These are phyloP conservation scores for Leccinum fallax DNA, from an alignment of 1,284 basidiomycete species.

Conservation along the genomic window DNA sequence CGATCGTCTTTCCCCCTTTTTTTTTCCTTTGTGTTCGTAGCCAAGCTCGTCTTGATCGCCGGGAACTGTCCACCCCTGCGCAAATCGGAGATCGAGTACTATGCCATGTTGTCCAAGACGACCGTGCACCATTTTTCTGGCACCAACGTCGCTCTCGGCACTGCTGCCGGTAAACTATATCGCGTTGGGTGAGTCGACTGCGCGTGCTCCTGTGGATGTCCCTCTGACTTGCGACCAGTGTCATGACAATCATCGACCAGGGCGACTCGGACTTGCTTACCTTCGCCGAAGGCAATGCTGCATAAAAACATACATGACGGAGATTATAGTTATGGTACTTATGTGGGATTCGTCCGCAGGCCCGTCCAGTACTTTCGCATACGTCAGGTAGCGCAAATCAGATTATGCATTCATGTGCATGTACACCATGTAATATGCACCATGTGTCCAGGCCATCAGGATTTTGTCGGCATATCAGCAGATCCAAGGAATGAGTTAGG, in stretches of 20 bases:
- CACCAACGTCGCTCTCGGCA: conserved; percentile 97
- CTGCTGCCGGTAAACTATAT: conserved; percentile 99
- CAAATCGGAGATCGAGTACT: conserved; percentile 99
- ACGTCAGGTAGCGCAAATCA: not conserved
- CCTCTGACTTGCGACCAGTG: conserved; percentile 49
- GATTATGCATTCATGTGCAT: conserved; percentile 9
- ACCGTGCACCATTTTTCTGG: conserved; percentile 96
- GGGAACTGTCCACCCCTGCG: conserved; percentile 99
- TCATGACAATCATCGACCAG: conserved; percentile 96
- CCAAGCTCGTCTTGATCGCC: conserved; percentile 98
- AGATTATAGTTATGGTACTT: conserved; percentile 7
- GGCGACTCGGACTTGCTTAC: conserved; percentile 95
- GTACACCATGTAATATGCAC: not conserved
- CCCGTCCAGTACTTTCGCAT: conserved; percentile 1
- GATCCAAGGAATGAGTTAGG: not conserved
- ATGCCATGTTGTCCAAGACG: conserved; percentile 99
- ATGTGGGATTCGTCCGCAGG: conserved; percentile 3
- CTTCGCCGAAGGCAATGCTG: conserved; percentile 67
- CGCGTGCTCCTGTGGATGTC: not conserved
- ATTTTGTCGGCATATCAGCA: not conserved
- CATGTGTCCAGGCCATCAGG: not conserved
- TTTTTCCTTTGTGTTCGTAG: conserved; percentile 45
- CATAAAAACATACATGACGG: conserved; percentile 33
- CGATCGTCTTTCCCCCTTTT: conserved; percentile 21
- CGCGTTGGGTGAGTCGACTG: conserved; percentile 82